A percentile compares a stretch with the other conserved stretches of the same genome.
Evolutionary conservation across 306 rosid species (phyloP).

Genomic region (Vigna radiata): DNA sequence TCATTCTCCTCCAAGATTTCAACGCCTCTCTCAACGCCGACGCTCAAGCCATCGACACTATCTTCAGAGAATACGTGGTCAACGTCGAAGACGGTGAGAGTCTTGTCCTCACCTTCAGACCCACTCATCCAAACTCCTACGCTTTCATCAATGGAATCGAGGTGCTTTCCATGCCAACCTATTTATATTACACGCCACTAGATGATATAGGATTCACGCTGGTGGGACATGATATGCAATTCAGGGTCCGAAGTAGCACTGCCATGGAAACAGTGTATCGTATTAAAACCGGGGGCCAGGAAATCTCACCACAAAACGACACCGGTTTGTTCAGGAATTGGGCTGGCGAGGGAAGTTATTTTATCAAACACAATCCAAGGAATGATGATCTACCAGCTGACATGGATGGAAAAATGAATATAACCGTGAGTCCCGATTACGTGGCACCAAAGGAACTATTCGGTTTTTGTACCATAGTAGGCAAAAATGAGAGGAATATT

Average conservation of each 20-base stretch:
- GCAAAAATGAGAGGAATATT: too few relatives aligned
- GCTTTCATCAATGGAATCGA: constrained; percentile 84
- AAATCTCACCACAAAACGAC: not conserved
- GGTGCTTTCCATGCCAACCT: constrained; percentile 70
- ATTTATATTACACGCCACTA: constrained; percentile 53
- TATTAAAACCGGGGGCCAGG: too few relatives aligned
- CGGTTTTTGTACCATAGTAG: too few relatives aligned
- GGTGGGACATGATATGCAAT: not conserved
- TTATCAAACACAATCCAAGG: not conserved
- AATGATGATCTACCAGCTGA: not conserved
- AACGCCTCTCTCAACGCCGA: constrained; percentile 49
- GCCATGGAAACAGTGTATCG: too few relatives aligned
- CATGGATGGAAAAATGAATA: accelerated
- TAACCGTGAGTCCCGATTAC: constrained; percentile 22
- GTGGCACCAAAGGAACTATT: constrained; percentile 45
- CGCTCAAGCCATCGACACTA: not conserved
- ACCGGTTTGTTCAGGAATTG: constrained; percentile 48
- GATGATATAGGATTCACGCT: not conserved
- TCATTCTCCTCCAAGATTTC: constrained; percentile 50
- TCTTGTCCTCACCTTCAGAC: constrained; percentile 56
- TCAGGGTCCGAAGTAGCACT: too few relatives aligned
- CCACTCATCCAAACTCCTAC: constrained; percentile 43
- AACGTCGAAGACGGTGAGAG: constrained; percentile 37
- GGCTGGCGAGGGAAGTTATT: not conserved
- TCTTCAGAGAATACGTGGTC: constrained; percentile 55